Percentiles rank a stretch among this genome's conserved stretches.
Conservation (phyloP, 257 asterid species). For the Solanum tacnaense region DNA sequence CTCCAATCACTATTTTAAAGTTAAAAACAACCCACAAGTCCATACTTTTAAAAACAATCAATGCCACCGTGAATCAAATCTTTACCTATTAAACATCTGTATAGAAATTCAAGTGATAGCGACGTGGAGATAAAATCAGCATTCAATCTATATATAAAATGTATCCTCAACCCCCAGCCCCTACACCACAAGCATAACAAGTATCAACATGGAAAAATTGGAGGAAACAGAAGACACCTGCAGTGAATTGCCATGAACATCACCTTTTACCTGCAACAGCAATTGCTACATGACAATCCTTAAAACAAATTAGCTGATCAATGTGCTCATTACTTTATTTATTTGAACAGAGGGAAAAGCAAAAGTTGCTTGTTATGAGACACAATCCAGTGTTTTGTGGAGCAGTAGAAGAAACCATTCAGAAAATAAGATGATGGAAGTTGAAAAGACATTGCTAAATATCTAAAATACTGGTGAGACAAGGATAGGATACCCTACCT, state of each 20-base stretch:
- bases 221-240: slow-evolving; percentile 12
- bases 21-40: not conserved
- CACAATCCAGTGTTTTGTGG: not conserved
- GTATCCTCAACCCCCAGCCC: not conserved
- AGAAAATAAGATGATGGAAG: slow-evolving; percentile 4
- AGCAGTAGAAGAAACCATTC: not conserved
- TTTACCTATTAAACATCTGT: not conserved
- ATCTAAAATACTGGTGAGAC: slow-evolving; percentile 18
- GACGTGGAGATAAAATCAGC: not conserved
- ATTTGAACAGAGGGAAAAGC: slow-evolving; percentile 1
- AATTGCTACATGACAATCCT: slow-evolving; percentile 21
- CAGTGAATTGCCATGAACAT: slow-evolving; percentile 20
- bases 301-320: slow-evolving; percentile 20
- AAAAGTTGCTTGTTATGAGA: slow-evolving; percentile 4
- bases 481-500: slow-evolving; percentile 6
- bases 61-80: not conserved
- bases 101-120: not conserved
- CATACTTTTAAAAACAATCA: not conserved
- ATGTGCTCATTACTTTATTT: not conserved
- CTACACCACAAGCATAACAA: not conserved
- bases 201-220: not conserved
- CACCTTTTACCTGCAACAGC: slow-evolving; percentile 33
- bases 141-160: not conserved
- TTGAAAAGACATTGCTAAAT: slow-evolving; percentile 10
- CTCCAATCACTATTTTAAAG: not conserved